Evolutionary conservation across 805 yeast species (phyloP).

Genomic region (Teunomyces atbi): DNA sequence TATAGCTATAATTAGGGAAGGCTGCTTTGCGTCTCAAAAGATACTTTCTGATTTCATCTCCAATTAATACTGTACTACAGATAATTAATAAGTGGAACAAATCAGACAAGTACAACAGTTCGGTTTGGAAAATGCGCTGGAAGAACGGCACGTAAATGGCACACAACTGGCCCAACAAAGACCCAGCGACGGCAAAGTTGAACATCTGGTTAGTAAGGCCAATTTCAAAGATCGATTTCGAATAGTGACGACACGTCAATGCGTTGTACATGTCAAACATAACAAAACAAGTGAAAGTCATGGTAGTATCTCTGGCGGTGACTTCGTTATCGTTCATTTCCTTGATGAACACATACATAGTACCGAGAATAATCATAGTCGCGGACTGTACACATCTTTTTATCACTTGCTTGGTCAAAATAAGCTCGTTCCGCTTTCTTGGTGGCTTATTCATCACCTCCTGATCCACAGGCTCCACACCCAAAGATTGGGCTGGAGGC

Average conservation of each 20-base stretch:
- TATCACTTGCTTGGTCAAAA: slow-evolving; percentile 67
- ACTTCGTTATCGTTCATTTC: slow-evolving; percentile 84
- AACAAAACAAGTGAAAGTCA: slow-evolving; percentile 98
- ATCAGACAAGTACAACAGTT: slow-evolving; percentile 74
- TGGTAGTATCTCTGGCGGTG: slow-evolving; percentile 94
- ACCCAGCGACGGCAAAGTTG: slow-evolving; percentile 86
- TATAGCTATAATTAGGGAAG: slow-evolving; percentile 11
- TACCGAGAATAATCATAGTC: slow-evolving; percentile 73
- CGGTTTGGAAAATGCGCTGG: slow-evolving; percentile 92
- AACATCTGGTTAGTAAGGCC: slow-evolving; percentile 88
- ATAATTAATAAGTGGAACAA: slow-evolving; percentile 57
- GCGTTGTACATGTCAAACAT: slow-evolving; percentile 97
- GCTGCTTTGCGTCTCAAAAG: slow-evolving; percentile 22
- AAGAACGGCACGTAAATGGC: slow-evolving; percentile 93
- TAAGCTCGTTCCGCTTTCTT: slow-evolving; percentile 80
- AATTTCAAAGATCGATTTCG: slow-evolving; percentile 77
- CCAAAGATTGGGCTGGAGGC: slow-evolving; percentile 96
- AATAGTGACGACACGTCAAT: slow-evolving; percentile 82
- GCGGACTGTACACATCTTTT: slow-evolving; percentile 78
- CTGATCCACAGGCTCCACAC: slow-evolving; percentile 96
- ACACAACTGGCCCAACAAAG: slow-evolving; percentile 85
- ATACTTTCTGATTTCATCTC: slow-evolving; percentile 78
- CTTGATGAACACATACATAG: slow-evolving; percentile 77
- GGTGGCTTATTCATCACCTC: slow-evolving; percentile 98
- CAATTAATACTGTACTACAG: slow-evolving; percentile 80